phyloP scores from a whole-genome alignment of 768 basidiomycete genomes.

The Auriscalpium microsporum region DNA sequence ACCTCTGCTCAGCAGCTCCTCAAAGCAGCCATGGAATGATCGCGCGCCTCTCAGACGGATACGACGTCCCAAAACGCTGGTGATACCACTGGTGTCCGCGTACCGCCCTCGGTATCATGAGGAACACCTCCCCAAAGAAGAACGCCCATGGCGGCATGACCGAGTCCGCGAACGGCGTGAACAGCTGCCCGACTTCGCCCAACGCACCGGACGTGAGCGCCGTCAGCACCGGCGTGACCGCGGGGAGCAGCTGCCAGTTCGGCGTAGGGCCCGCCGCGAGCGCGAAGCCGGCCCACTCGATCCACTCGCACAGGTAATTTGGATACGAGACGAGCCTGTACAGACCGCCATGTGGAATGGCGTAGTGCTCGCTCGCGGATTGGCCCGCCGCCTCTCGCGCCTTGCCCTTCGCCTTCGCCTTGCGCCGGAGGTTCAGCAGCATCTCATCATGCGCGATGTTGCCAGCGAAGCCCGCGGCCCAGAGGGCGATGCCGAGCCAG shows the following conservation, averaged over 20 bases:
- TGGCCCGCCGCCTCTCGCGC: conserved; percentile 15
- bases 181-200: conserved; percentile 1
- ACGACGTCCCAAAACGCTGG: conserved; percentile 56
- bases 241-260: conserved; percentile 15
- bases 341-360: conserved; percentile 71
- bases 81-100: conserved; percentile 86
- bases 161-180: conserved; percentile 25
- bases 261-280: conserved; percentile 56
- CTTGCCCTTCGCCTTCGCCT: conserved; percentile 33
- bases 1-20: too few species aligned
- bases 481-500: conserved; percentile 56
- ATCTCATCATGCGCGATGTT: conserved; percentile 91
- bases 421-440: conserved; percentile 71
- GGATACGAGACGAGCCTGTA: conserved; percentile 81
- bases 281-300: conserved; percentile 88
- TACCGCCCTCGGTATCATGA: conserved; percentile 78
- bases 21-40: conserved; percentile 69
- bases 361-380: conserved; percentile 40
- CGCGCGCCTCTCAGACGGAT: conserved; percentile 67
- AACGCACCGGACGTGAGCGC: background rate
- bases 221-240: background rate
- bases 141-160: conserved; percentile 77
- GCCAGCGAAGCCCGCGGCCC: conserved; percentile 62
- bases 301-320: conserved; percentile 93
- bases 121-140: conserved; percentile 54